A percentile compares a stretch with the other conserved stretches of the same genome.
phyloP scores from a whole-genome alignment of 305 asterid species.

The Fraxinus dipetala region DNA sequence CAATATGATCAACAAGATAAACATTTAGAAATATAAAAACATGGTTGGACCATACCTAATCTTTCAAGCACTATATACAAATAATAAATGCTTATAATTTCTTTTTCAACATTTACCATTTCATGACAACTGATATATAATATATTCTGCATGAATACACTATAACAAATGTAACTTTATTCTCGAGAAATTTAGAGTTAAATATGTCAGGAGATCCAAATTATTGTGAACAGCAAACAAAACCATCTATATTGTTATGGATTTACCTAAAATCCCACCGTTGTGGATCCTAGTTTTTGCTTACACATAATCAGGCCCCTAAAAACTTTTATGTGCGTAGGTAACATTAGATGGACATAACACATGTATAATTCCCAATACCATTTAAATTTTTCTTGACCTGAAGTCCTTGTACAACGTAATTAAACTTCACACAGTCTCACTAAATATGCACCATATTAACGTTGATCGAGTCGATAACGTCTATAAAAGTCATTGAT shows the following conservation, averaged over 20 bases:
- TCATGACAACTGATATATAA: not conserved
- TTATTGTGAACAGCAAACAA: too few species aligned
- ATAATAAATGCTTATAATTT: not conserved
- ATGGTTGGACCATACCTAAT: not conserved
- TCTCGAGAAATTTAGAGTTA: not conserved
- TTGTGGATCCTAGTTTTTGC: not conserved
- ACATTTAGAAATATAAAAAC: not conserved
- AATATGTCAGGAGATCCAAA: too few species aligned
- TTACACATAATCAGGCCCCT: not conserved
- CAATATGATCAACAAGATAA: not conserved
- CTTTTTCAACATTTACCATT: not conserved
- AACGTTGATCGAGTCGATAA: too few species aligned
- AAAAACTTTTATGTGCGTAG: too few species aligned
- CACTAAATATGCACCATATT: not conserved
- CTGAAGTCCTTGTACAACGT: not conserved
- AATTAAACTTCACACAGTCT: not conserved
- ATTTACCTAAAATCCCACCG: too few species aligned
- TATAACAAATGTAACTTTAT: not conserved
- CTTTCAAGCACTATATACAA: not conserved
- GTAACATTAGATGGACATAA: not conserved
- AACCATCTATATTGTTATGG: too few species aligned
- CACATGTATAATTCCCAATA: not conserved
- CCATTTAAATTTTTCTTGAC: too few species aligned
- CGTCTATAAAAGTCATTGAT: not conserved
- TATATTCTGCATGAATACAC: not conserved